A percentile compares a stretch with the other conserved stretches of the same genome.
These are phyloP conservation scores for Trichoderma breve DNA, from an alignment of 2,329 filamentous ascomycete genomes.

Conservation along the genomic window DNA sequence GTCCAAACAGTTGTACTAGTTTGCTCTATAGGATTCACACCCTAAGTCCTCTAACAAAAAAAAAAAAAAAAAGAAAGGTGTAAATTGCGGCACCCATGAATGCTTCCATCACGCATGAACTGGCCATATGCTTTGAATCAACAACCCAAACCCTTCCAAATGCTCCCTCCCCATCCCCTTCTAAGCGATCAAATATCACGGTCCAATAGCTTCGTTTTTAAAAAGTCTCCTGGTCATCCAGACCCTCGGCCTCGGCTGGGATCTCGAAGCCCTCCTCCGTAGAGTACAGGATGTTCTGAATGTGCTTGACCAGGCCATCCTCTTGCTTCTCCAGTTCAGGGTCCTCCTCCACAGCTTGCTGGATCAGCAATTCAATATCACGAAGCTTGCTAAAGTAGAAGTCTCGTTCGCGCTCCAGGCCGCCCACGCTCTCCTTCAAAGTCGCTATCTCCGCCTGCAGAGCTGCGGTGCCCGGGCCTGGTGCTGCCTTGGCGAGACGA, in stretches of 20 bases:
- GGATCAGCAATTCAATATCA: constrained; percentile 92
- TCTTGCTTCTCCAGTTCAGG: constrained; percentile 94
- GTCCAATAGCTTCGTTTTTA: constrained; percentile 35
- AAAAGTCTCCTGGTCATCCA: constrained; percentile 80
- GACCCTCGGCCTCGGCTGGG: constrained; percentile 69
- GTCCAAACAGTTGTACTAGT: constrained; percentile 20
- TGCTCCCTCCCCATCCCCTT: constrained; percentile 14
- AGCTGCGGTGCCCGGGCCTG: constrained; percentile 63
- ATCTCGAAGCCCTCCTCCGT: constrained; percentile 94
- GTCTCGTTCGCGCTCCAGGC: constrained; percentile 91
- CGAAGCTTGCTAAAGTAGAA: constrained; percentile 99
- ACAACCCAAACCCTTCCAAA: not conserved
- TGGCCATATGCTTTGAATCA: constrained; percentile 12
- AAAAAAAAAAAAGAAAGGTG: constrained; percentile 8
- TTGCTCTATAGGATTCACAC: constrained; percentile 19
- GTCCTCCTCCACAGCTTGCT: constrained; percentile 88
- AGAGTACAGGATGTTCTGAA: constrained; percentile 95
- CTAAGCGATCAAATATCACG: not conserved
- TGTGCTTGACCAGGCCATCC: constrained; percentile 87
- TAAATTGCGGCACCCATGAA: constrained; percentile 15
- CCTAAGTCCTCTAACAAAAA: constrained; percentile 15
- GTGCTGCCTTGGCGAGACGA: constrained; percentile 44
- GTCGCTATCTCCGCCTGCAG: constrained; percentile 82
- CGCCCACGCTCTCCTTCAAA: constrained; percentile 92
- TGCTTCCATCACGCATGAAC: constrained; percentile 14